Base-by-base conservation (phyloP, 2,329 filamentous ascomycete species). In the Diaporthe sp. region DNA sequence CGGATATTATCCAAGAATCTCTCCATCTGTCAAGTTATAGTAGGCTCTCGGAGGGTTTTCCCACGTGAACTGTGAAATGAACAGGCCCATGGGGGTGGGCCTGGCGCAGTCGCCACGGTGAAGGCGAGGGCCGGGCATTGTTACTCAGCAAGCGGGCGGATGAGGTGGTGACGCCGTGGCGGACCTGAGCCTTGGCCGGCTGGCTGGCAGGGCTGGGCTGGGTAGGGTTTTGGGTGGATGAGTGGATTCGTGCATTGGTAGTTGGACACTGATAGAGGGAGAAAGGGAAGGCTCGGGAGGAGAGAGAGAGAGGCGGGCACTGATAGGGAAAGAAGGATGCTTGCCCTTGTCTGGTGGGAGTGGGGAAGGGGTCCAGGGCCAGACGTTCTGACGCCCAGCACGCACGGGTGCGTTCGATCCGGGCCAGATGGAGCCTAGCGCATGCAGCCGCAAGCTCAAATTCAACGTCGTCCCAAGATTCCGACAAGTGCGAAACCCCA, bases 401-500 rank as follows among this genome's bases (percentile, higher is more conserved):
- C 49, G 37, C 4, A 51, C 65, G 75, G 75, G 34, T 75, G 37
- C 8, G 25, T 28, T 61, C 69, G 59, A 72, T 69, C 72, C 74
- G 74, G 22, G 37, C 75, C 61, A 42, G 1, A 44, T 49, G 12
- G 46, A 62, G 73, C 37, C 49, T 73, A 73, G 73, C 65, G 39
- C 22, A 15, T 7, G 39, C 68, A 77, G 75, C 75, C 73, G 39
- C 75, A 70, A 53, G 73, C 72, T 76, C 68, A 77, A 77, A 76
- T 76, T 76, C 76, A 77, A 76, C 74, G 76, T 74, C 76, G 53
- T 44, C 71, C 71, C 42, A 59, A 37, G 44, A 57, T 69, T 67
- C 59, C 57, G 67, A 67, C 69, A 74, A 69, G 57, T 74, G 73
- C 82, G 82, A 83, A 84, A 83, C 82, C 72, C 8, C 73, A 75